A percentile compares a stretch with the other conserved stretches of the same genome.
Conservation (phyloP, 305 asterid species). For the Solanum chacoense region DNA sequence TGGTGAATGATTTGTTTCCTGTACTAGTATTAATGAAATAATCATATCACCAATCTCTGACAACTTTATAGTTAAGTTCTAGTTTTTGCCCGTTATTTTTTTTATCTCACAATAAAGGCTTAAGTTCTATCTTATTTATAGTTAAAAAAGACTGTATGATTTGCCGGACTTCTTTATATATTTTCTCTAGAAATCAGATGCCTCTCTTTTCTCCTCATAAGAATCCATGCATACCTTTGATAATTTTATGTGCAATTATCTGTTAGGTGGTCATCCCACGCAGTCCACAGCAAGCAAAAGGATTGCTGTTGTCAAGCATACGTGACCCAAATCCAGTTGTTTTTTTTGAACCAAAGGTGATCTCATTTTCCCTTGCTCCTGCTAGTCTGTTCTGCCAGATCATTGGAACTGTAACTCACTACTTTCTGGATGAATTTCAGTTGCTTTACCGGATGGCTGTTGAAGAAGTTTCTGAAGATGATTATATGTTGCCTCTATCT, state of each 20-base stretch:
- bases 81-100: neutral
- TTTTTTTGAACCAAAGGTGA: slow-evolving; percentile 93
- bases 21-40: neutral
- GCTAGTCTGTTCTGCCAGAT: neutral
- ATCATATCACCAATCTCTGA: neutral
- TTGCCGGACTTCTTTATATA: neutral
- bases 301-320: slow-evolving; percentile 63
- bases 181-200: neutral
- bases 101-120: neutral
- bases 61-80: neutral
- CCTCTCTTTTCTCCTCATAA: neutral
- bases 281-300: slow-evolving; percentile 90
- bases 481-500: slow-evolving; percentile 80
- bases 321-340: slow-evolving; percentile 92
- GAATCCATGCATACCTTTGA: neutral
- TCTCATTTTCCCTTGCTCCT: neutral
- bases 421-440: slow-evolving; percentile 29
- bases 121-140: neutral
- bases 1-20: neutral
- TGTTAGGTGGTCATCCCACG: slow-evolving; percentile 91
- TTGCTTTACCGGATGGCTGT: slow-evolving; percentile 93
- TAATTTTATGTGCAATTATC: neutral
- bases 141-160: neutral
- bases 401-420: neutral
- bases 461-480: slow-evolving; percentile 84